Conservation (phyloP, 2,329 filamentous ascomycete species). For the Colletotrichum orbiculare region DNA sequence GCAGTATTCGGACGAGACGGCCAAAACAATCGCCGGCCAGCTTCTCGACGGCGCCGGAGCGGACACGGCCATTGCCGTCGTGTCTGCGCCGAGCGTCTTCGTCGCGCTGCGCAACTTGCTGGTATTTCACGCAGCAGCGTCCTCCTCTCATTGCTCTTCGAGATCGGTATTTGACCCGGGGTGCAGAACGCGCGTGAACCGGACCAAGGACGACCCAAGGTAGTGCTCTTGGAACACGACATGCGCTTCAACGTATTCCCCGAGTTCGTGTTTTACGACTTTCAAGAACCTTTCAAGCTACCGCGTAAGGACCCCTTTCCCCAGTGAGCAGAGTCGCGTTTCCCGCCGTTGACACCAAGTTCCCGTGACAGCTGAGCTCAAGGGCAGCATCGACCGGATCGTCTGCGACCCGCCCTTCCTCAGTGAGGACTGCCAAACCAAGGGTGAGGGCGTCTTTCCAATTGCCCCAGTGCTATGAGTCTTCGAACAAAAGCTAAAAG, state of each 20-base stretch:
- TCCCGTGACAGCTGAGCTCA: constrained; percentile 59
- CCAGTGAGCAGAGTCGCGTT: not conserved
- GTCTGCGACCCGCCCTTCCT: constrained; percentile 85
- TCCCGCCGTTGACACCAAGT: too few species aligned
- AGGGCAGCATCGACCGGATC: constrained; percentile 73
- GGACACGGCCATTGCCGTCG: constrained; percentile 71
- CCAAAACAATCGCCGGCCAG: constrained; percentile 69
- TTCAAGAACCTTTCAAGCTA: constrained; percentile 73
- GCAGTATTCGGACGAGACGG: constrained; percentile 79
- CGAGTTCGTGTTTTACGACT: constrained; percentile 82
- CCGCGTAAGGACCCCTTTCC: constrained; percentile 54
- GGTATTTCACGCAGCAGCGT: constrained; percentile 51
- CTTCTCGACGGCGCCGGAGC: constrained; percentile 70
- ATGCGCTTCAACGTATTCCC: constrained; percentile 78
- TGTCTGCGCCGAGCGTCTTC: constrained; percentile 82
- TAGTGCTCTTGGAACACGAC: constrained; percentile 80
- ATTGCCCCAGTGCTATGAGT: not conserved
- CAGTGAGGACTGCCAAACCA: constrained; percentile 83
- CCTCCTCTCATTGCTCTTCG: not conserved
- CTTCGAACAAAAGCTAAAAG: not conserved
- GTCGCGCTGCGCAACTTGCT: constrained; percentile 79
- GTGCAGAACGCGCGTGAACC: constrained; percentile 34
- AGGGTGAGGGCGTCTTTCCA: constrained; percentile 59
- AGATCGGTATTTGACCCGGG: not conserved
- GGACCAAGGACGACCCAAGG: constrained; percentile 59